A percentile compares a stretch with the other conserved stretches of the same genome.
These are phyloP conservation scores for Monilinia laxa DNA, from an alignment of 2,329 filamentous ascomycete species.

Conservation along the genomic window DNA sequence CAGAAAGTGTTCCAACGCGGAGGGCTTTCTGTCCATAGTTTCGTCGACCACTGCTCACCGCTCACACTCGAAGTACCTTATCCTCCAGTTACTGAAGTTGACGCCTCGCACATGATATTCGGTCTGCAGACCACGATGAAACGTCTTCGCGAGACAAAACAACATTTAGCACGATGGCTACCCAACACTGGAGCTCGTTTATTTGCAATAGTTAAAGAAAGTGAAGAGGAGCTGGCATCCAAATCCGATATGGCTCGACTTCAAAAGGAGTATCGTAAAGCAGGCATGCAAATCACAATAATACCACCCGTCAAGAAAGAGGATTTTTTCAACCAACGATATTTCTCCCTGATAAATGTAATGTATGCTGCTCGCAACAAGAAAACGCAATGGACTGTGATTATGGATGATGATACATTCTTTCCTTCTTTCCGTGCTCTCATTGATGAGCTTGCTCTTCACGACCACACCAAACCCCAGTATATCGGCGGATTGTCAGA, in stretches of 20 bases:
- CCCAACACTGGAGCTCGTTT: constrained; percentile 36
- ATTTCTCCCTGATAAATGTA: constrained; percentile 47
- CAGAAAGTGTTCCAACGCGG: constrained; percentile 30
- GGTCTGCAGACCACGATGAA: constrained; percentile 38
- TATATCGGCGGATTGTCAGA: constrained; percentile 38
- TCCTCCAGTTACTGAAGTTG: constrained; percentile 36
- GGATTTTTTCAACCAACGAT: constrained; percentile 42
- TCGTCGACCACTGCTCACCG: constrained; percentile 32
- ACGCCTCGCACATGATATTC: constrained; percentile 56
- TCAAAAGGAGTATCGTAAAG: constrained; percentile 33
- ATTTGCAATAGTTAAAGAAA: constrained; percentile 39
- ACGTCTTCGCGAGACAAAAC: constrained; percentile 36
- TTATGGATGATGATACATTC: constrained; percentile 41
- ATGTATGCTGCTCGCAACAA: constrained; percentile 44
- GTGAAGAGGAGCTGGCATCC: constrained; percentile 31
- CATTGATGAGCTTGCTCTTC: constrained; percentile 39
- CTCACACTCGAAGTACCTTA: constrained; percentile 35
- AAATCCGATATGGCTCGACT: constrained; percentile 34
- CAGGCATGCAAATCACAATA: constrained; percentile 36
- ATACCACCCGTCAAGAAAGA: constrained; percentile 33
- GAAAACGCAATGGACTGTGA: constrained; percentile 40
- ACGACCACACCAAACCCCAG: constrained; percentile 34
- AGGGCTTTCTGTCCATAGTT: constrained; percentile 28
- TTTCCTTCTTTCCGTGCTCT: constrained; percentile 38
- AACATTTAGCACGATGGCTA: constrained; percentile 39